These are phyloP conservation scores for Phytopythium oedochilum DNA, from an alignment of 352 stramenopile genomes.

Conservation along the genomic window DNA sequence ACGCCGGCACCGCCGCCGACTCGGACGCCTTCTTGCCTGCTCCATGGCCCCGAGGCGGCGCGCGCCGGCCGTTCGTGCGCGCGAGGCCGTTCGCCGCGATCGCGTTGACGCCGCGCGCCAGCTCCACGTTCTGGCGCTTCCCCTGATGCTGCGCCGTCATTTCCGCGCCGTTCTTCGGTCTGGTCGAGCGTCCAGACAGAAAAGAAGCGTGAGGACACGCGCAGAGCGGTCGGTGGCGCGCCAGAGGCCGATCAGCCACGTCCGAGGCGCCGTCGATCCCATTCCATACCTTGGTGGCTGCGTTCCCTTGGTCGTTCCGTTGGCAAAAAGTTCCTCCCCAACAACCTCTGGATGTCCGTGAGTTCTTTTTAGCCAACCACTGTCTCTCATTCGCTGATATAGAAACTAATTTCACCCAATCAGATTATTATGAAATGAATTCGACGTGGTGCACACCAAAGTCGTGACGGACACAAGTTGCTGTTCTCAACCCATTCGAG, in stretches of 20 bases:
- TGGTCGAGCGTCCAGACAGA: background rate
- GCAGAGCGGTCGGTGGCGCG: background rate
- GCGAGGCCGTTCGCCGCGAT: slow-evolving; percentile 63
- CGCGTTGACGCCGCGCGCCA: slow-evolving; percentile 72
- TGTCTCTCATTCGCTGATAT: too few relatives aligned
- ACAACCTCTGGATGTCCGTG: too few relatives aligned
- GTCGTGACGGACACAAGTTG: background rate
- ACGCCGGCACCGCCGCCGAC: background rate
- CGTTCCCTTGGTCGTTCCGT: background rate
- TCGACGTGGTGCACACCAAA: background rate
- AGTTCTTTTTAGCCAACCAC: background rate
- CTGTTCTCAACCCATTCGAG: background rate
- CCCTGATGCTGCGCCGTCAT: slow-evolving; percentile 5
- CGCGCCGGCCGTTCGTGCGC: slow-evolving; percentile 57
- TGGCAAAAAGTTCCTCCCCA: background rate
- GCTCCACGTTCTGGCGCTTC: slow-evolving; percentile 58
- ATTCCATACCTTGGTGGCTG: too few relatives aligned
- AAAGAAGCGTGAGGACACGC: background rate
- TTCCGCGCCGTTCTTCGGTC: background rate
- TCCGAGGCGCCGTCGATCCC: background rate
- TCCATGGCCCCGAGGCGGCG: slow-evolving; percentile 18
- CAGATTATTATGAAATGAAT: background rate
- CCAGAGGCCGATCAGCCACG: background rate
- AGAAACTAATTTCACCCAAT: background rate
- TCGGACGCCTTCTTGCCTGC: slow-evolving; percentile 4